Conservation (phyloP, 352 stramenopile genomes). For the Pythium monospermum region DNA sequence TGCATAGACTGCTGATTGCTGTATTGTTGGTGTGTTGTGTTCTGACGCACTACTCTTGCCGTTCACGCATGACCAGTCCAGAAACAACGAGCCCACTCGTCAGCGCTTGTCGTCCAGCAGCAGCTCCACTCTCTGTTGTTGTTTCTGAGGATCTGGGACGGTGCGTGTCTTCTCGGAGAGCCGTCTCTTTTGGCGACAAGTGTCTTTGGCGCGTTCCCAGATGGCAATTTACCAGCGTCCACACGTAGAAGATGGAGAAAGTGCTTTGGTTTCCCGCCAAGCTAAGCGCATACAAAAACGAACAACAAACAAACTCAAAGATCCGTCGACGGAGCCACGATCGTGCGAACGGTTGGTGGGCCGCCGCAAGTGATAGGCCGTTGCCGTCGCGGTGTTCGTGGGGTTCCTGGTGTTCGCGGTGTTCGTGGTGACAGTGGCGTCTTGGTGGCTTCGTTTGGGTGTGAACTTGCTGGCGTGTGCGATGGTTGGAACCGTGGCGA, state of each 20-base stretch:
- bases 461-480: too few relatives aligned
- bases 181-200: conserved; percentile 6
- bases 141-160: conserved; percentile 21
- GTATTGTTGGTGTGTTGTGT: background rate
- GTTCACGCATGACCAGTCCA: too few relatives aligned
- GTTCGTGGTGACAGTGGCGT: background rate
- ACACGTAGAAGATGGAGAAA: conserved; percentile 3
- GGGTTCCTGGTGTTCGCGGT: background rate
- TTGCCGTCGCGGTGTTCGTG: conserved; percentile 2
- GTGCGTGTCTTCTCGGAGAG: conserved; percentile 2
- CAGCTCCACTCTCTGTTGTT: conserved; percentile 13
- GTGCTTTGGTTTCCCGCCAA: conserved; percentile 12
- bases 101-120: conserved; percentile 1
- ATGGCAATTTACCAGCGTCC: conserved; percentile 2
- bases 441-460: too few relatives aligned
- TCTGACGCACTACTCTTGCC: background rate
- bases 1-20: background rate
- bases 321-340: conserved; percentile 30
- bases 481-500: too few relatives aligned
- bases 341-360: conserved; percentile 32
- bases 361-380: conserved; percentile 42
- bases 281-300: background rate
- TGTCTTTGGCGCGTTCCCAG: conserved; percentile 1
- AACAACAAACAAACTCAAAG: too few relatives aligned
- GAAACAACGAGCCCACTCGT: background rate